Percentiles rank a stretch among this genome's conserved stretches.
Evolutionary conservation across 176 grass and related monocot genomes (phyloP).

Genomic region (Oryza punctata): DNA sequence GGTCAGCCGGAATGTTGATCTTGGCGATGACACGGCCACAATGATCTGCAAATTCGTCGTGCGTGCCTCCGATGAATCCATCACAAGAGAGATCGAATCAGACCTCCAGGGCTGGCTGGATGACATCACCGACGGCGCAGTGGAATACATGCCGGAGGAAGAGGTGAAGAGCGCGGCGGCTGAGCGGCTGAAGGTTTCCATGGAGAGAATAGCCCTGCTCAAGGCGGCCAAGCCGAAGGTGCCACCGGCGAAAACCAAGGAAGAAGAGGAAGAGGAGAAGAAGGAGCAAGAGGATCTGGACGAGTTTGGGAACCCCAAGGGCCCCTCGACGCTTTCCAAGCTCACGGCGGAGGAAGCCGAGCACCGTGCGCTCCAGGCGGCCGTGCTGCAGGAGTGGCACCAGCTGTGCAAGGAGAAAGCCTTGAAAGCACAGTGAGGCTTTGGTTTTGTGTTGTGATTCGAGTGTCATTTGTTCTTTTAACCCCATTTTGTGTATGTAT

Average conservation of each 20-base stretch:
- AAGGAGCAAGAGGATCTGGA: conserved; percentile 67
- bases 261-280: conserved; percentile 72
- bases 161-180: conserved; percentile 82
- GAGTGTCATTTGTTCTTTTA: conserved; percentile 35
- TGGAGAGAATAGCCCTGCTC: conserved; percentile 90
- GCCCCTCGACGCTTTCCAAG: conserved; percentile 78
- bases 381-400: conserved; percentile 96
- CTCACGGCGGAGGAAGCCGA: conserved; percentile 90
- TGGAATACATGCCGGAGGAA: conserved; percentile 92
- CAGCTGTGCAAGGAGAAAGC: conserved; percentile 84
- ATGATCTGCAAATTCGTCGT: conserved; percentile 99
- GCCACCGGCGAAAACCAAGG: conserved; percentile 53
- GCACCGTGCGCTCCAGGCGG: conserved; percentile 89
- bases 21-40: conserved; percentile 93
- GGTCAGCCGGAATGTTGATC: conserved; percentile 93
- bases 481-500: conserved; percentile 23
- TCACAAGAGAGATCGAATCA: conserved; percentile 85
- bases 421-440: conserved; percentile 62
- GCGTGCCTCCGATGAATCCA: conserved; percentile 84
- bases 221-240: conserved; percentile 85
- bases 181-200: conserved; percentile 74
- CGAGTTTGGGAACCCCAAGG: conserved; percentile 79
- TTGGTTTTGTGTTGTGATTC: neutral
- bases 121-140: conserved; percentile 75
- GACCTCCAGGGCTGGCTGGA: conserved; percentile 96